These are phyloP conservation scores for Ricinus communis DNA, from an alignment of 345 rosid genomes.

Conservation along the genomic window DNA sequence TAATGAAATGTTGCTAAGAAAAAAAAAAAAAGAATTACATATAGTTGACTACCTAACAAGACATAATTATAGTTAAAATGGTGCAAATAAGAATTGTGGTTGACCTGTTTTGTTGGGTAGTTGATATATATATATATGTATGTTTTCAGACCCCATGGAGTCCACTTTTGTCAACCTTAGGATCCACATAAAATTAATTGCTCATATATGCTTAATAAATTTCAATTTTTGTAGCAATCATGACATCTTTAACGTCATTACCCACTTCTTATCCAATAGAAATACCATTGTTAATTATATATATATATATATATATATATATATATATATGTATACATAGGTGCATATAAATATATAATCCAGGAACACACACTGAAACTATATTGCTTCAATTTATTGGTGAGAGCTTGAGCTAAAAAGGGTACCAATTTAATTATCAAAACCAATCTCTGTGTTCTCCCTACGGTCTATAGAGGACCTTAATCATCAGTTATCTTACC, in stretches of 20 bases:
- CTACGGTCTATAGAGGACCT: too few relatives aligned
- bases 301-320: too few relatives aligned
- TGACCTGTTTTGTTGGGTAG: constrained; percentile 16
- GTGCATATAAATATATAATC: too few relatives aligned
- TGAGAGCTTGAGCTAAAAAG: background rate
- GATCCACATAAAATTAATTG: constrained; percentile 5
- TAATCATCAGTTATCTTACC: too few relatives aligned
- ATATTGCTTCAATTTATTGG: background rate
- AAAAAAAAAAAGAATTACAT: too few relatives aligned
- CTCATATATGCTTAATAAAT: too few relatives aligned
- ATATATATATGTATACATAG: too few relatives aligned
- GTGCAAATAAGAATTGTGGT: background rate
- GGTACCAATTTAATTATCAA: background rate
- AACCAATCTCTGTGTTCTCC: too few relatives aligned
- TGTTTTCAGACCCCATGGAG: background rate
- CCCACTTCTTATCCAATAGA: constrained; percentile 4
- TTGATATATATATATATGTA: constrained; percentile 10
- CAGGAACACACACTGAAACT: too few relatives aligned
- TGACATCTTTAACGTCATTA: background rate
- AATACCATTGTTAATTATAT: too few relatives aligned
- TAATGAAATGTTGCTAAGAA: background rate
- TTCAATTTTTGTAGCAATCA: background rate
- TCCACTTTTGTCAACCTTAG: constrained; percentile 23
- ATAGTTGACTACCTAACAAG: constrained; percentile 8
- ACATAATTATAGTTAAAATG: constrained; percentile 13